A percentile compares a stretch with the other conserved stretches of the same genome.
These are phyloP conservation scores for Tricladium varicosporioides DNA, from an alignment of 2,329 filamentous ascomycete species.

Conservation along the genomic window DNA sequence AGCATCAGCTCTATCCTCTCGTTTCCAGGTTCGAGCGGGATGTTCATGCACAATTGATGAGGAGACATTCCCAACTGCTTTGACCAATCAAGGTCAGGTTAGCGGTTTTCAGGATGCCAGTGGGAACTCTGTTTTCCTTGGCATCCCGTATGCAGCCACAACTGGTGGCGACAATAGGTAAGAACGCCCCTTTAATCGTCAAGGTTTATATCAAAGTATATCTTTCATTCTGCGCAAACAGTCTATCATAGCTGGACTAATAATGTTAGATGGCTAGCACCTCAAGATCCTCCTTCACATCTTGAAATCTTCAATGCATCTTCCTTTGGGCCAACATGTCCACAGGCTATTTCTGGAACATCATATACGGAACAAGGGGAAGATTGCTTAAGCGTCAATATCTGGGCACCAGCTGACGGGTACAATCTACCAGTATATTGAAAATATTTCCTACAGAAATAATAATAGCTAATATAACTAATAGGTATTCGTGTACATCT, in stretches of 20 bases:
- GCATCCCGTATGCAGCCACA: slow-evolving; percentile 40
- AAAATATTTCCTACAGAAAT: no score
- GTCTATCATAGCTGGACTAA: background rate
- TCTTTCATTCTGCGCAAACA: background rate
- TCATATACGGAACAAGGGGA: slow-evolving; percentile 33
- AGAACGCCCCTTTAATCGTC: background rate
- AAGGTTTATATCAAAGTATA: background rate
- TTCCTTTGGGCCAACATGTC: slow-evolving; percentile 24
- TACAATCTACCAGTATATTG: slow-evolving; percentile 26
- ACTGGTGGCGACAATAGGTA: slow-evolving; percentile 40
- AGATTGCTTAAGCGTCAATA: slow-evolving; percentile 44
- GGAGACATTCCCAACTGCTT: slow-evolving; percentile 8
- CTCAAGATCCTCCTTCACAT: slow-evolving; percentile 26
- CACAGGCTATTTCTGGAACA: slow-evolving; percentile 27
- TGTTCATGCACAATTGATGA: background rate
- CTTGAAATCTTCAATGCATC: slow-evolving; percentile 23
- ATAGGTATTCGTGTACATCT: slow-evolving; percentile 37
- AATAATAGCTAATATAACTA: background rate
- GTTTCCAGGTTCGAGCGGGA: background rate
- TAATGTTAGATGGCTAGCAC: slow-evolving; percentile 30
- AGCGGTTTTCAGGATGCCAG: slow-evolving; percentile 38
- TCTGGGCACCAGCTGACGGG: slow-evolving; percentile 33
- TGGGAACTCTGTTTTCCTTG: slow-evolving; percentile 37
- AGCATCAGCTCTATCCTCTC: background rate
- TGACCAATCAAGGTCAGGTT: slow-evolving; percentile 33